phyloP scores from a whole-genome alignment of 176 grass and related monocot species.

The Eleusine indica region DNA sequence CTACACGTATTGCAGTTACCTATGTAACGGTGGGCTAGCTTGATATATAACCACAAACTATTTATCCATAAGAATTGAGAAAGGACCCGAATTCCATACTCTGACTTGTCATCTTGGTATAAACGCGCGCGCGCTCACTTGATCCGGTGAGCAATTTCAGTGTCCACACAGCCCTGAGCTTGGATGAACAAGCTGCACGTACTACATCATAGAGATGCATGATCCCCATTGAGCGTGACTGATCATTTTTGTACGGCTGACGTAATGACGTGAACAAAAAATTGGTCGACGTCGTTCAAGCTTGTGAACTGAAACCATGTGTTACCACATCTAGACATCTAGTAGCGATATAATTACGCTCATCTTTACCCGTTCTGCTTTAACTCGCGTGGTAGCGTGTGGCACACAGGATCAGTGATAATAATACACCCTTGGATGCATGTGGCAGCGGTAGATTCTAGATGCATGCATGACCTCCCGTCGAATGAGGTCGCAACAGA shows the following conservation, averaged over 20 bases:
- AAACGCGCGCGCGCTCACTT: not conserved
- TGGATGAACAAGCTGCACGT: not conserved
- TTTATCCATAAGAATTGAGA: not conserved
- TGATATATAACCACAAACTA: not conserved
- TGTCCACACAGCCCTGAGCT: not conserved
- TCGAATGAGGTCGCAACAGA: constrained; percentile 6
- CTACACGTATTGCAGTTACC: not conserved
- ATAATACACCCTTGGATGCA: not conserved
- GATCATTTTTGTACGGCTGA: not conserved
- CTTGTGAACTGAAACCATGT: not conserved
- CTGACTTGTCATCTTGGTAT: not conserved
- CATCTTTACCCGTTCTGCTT: not conserved
- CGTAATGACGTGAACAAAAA: not conserved
- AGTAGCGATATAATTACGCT: not conserved
- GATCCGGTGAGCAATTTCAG: not conserved
- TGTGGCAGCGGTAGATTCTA: too few relatives aligned
- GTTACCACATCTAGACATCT: not conserved
- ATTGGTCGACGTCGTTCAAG: not conserved
- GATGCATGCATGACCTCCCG: not conserved
- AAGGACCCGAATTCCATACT: not conserved
- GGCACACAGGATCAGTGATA: not conserved
- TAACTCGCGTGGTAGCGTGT: not conserved
- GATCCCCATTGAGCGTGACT: not conserved
- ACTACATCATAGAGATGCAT: not conserved
- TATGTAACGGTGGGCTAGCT: not conserved